phyloP scores from a whole-genome alignment of 495 filamentous ascomycete species.

The Niebla homalea region DNA sequence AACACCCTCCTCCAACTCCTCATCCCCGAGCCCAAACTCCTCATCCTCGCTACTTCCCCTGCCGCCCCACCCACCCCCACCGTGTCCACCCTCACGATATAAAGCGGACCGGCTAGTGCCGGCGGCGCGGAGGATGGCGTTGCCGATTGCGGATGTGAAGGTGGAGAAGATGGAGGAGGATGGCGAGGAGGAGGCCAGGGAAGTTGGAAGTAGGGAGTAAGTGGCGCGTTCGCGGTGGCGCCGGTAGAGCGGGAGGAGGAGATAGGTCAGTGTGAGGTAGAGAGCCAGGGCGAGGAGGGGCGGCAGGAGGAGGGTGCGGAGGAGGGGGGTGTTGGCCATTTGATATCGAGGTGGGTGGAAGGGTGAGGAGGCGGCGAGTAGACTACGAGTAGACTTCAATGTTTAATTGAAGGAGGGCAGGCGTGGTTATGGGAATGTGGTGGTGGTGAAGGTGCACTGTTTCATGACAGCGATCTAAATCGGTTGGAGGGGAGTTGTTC shows the following conservation, averaged over 20 bases:
- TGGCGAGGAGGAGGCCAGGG: not conserved
- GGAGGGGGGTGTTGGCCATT: not conserved
- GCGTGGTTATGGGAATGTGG: not conserved
- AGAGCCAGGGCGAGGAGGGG: constrained; percentile 62
- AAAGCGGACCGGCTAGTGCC: not conserved
- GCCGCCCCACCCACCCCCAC: not conserved
- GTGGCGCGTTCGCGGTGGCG: constrained; percentile 61
- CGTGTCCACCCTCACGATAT: not conserved
- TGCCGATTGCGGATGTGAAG: not conserved
- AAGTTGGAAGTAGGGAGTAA: constrained; percentile 27
- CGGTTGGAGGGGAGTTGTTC: too few relatives aligned
- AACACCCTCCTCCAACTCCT: constrained; percentile 16
- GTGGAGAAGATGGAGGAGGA: constrained; percentile 6
- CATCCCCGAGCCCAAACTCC: constrained; percentile 14
- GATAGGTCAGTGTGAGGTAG: constrained; percentile 57
- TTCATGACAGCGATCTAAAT: too few relatives aligned
- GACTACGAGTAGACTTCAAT: too few relatives aligned
- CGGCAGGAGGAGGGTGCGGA: constrained; percentile 53
- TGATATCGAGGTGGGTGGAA: not conserved
- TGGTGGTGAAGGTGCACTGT: too few relatives aligned
- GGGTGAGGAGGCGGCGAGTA: not conserved
- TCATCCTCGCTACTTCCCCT: constrained; percentile 5
- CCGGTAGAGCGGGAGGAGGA: constrained; percentile 62
- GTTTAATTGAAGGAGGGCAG: not conserved
- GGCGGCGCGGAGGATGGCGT: not conserved